These are phyloP conservation scores for Didymella keratinophila DNA, from an alignment of 2,329 filamentous ascomycete genomes.

Conservation along the genomic window DNA sequence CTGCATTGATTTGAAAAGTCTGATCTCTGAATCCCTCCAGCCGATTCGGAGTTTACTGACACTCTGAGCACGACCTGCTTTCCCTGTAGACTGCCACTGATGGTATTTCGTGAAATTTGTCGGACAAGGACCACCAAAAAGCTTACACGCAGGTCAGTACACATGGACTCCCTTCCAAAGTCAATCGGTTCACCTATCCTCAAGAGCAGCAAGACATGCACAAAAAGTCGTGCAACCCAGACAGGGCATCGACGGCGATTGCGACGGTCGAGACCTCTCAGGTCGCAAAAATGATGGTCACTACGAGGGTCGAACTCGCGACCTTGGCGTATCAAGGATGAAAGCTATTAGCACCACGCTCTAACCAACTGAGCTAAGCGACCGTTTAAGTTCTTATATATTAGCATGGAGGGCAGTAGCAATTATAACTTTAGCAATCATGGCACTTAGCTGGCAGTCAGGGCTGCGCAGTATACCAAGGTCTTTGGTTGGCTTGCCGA, in stretches of 20 bases:
- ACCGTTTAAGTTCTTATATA: conserved; percentile 20
- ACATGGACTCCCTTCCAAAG: not conserved
- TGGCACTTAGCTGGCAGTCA: not conserved
- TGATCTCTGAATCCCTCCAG: not conserved
- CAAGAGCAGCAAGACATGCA: too few relatives aligned
- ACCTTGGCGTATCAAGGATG: conserved; percentile 29
- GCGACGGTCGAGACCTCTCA: not conserved
- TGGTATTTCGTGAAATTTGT: too few relatives aligned
- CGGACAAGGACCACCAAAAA: not conserved
- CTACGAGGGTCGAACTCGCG: conserved; percentile 36
- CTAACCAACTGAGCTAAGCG: conserved; percentile 37
- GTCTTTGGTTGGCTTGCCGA: not conserved
- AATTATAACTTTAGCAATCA: not conserved
- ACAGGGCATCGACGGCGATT: not conserved
- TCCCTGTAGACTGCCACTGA: too few relatives aligned
- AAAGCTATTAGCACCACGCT: conserved; percentile 33
- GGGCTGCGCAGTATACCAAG: not conserved
- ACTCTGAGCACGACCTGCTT: too few relatives aligned
- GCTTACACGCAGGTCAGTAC: not conserved
- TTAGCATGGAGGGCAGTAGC: fast-evolving
- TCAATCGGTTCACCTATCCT: not conserved
- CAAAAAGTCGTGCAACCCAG: not conserved
- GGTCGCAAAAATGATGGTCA: conserved; percentile 25
- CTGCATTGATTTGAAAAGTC: not conserved
- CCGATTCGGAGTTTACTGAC: too few relatives aligned